These are phyloP conservation scores for Stenocarpella maydis DNA, from an alignment of 2,329 filamentous ascomycete genomes.

Conservation along the genomic window DNA sequence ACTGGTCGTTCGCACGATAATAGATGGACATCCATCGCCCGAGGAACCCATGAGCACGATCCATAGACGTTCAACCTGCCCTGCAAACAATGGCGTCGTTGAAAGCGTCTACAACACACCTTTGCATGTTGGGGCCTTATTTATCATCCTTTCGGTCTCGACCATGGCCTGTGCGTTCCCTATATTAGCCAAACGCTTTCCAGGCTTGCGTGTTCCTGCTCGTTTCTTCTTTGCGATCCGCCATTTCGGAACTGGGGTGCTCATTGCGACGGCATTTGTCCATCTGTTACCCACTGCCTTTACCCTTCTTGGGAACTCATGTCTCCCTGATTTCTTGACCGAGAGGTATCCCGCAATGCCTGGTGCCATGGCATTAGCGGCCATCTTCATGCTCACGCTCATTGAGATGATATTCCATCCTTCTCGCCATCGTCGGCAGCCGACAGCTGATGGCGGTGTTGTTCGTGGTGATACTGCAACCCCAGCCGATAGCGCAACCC, in stretches of 20 bases:
- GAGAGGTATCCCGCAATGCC: neutral
- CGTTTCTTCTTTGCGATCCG: neutral
- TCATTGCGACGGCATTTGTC: slow-evolving; percentile 11
- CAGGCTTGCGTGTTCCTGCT: neutral
- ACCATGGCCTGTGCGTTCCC: slow-evolving; percentile 11
- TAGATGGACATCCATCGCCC: neutral
- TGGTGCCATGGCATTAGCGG: neutral
- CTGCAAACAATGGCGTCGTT: neutral
- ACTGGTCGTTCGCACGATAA: no score
- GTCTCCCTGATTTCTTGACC: slow-evolving; percentile 5
- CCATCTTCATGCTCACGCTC: slow-evolving; percentile 10
- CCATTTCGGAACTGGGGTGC: slow-evolving; percentile 4
- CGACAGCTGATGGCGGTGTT: neutral
- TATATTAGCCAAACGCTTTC: neutral
- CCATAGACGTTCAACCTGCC: neutral
- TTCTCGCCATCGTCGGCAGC: neutral
- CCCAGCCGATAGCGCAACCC: neutral
- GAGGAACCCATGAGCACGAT: neutral
- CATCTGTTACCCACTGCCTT: slow-evolving; percentile 1
- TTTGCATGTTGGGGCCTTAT: slow-evolving; percentile 2
- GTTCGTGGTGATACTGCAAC: neutral
- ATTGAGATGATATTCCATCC: slow-evolving; percentile 8
- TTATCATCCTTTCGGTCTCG: slow-evolving; percentile 8
- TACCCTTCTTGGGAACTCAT: neutral
- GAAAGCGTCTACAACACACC: neutral